Evolutionary conservation across 2,329 filamentous ascomycete species (phyloP), one percentile per base, ranked within the genome.

Genomic region (Sarocladium oryzae): DNA sequence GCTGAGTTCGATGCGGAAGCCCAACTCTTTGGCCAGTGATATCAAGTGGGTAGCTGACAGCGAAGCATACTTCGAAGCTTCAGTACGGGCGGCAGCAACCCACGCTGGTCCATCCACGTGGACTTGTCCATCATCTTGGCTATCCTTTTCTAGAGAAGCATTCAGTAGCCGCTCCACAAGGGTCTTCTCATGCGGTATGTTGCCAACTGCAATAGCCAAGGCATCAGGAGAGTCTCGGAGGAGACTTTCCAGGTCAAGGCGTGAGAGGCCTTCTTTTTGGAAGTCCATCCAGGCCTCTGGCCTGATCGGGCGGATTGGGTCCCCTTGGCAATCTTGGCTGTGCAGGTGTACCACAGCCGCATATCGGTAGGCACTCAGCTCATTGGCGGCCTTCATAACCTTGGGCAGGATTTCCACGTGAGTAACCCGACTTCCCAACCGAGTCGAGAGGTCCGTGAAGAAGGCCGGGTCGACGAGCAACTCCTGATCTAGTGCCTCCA

Each of bases 1-100:
- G 46, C 66, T 63, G 2, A 64, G 56, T 35, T 76, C 70, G 23
- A 76, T 71, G 30, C 71, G 59, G 53, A 75, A 78, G 21, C 72
- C 72, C 36, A 65, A 56, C 30, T 57, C 58, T 52, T 65, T 33
- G 10, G 55, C 56, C 2, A 65, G 38, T 23, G 57, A 41, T 2
- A 49, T 53, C 7, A 63, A 38, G 2, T 60, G 56, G 2, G 53
- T 15, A 2, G 56, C 54, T 1, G 56, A 57, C 7, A 57, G 52
- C 10, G 52, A 54, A 8, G 52, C 6, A 3, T 7, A 21, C 13
- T n/a, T 18, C 20, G 55, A 11, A 7, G 51, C 43, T n/a, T 50
- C 24, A 6, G 48, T 26, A 35, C 48, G 50, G n/a, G 28, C 28
- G 5, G n/a, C 11, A 3, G 46, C 48, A 24, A 52, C 37, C 57